Conservation (phyloP, 768 basidiomycete genomes). For the Amyloporia xantha region DNA sequence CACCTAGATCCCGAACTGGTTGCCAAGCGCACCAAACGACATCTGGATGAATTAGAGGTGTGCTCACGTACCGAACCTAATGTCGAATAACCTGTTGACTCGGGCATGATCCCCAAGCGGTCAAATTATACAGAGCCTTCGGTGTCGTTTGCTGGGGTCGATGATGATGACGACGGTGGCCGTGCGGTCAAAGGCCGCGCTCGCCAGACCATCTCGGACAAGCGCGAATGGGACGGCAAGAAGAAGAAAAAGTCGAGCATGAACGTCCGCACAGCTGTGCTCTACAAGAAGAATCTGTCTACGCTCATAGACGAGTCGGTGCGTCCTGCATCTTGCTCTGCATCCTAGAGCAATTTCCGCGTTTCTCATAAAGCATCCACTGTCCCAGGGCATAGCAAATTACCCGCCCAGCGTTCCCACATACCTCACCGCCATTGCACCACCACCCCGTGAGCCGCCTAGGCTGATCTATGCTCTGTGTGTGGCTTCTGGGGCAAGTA, state of each 20-base stretch:
- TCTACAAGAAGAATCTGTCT: slow-evolving; percentile 77
- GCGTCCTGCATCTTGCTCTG: too few relatives aligned
- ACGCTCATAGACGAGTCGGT: slow-evolving; percentile 78
- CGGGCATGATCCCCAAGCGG: slow-evolving; percentile 36
- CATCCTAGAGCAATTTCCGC: background rate
- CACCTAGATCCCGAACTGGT: slow-evolving; percentile 56
- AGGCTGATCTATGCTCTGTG: slow-evolving; percentile 75
- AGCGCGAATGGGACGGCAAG: slow-evolving; percentile 51
- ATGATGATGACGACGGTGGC: slow-evolving; percentile 37
- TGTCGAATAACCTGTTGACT: slow-evolving; percentile 1
- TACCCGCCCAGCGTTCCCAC: slow-evolving; percentile 49
- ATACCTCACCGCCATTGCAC: slow-evolving; percentile 65
- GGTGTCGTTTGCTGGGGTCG: slow-evolving; percentile 36
- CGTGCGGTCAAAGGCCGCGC: slow-evolving; percentile 58
- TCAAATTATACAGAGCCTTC: slow-evolving; percentile 71
- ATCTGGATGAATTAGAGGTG: slow-evolving; percentile 84
- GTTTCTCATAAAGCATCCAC: background rate
- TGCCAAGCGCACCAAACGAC: slow-evolving; percentile 67
- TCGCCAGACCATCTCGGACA: slow-evolving; percentile 68
- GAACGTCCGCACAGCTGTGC: slow-evolving; percentile 70
- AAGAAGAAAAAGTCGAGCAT: slow-evolving; percentile 76
- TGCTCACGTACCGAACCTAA: background rate
- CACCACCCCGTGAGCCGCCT: slow-evolving; percentile 55
- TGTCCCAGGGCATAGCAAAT: slow-evolving; percentile 49
- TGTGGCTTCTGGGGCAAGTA: slow-evolving; percentile 83